Conservation (phyloP, 1,284 basidiomycete species). For the Coniferiporia weirii region DNA sequence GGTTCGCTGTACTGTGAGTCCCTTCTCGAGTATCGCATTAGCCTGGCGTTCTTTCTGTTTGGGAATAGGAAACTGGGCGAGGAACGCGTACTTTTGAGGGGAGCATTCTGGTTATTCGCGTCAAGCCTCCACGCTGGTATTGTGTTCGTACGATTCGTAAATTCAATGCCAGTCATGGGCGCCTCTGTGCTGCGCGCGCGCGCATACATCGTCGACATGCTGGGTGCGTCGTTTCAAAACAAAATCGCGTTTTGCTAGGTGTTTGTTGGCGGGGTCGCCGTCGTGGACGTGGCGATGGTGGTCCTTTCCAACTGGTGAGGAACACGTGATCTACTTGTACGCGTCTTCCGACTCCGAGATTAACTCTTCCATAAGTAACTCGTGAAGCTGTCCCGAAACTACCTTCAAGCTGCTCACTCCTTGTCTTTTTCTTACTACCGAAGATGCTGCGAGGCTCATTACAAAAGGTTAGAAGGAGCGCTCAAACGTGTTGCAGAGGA, state of each 20-base stretch:
- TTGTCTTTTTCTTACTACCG: no score
- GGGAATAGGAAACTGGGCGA: not conserved
- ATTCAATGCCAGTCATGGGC: constrained; percentile 18
- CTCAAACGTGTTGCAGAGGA: no score
- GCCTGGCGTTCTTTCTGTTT: not conserved
- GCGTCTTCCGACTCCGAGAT: no score
- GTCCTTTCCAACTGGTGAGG: not conserved
- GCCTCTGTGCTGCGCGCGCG: constrained; percentile 16
- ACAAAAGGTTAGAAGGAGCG: not conserved
- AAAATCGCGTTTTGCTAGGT: not conserved
- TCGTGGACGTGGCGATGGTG: constrained; percentile 16
- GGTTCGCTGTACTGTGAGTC: constrained; percentile 16
- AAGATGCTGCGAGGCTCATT: not conserved
- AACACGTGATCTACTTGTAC: not conserved
- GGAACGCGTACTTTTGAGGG: constrained; percentile 11
- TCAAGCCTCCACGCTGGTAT: constrained; percentile 16
- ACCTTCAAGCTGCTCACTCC: not conserved
- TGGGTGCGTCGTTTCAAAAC: not conserved
- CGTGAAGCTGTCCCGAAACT: no score
- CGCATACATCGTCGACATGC: constrained; percentile 15
- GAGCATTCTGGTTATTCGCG: constrained; percentile 6
- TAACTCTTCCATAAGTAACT: no score
- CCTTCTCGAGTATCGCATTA: constrained; percentile 3
- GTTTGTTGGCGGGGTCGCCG: not conserved
- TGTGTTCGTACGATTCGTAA: constrained; percentile 16